Evolutionary conservation across 345 rosid species (phyloP).

Genomic region (Dimocarpus longan): DNA sequence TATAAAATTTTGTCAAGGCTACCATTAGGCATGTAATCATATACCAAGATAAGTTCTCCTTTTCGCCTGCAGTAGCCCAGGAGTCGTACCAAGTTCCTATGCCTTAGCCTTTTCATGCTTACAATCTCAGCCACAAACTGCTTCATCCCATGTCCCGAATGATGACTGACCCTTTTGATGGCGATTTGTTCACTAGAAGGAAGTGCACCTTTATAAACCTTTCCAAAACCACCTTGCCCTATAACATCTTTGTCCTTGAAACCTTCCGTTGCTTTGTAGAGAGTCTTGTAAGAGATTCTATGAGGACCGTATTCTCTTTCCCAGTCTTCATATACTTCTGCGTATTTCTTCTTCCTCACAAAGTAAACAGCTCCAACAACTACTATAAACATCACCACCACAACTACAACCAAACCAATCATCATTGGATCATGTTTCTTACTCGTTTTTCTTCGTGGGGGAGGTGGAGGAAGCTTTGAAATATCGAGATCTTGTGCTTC

Average conservation of each 20-base stretch:
- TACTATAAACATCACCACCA: conserved; percentile 20
- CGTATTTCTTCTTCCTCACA: conserved; percentile 34
- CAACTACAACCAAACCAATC: conserved; percentile 22
- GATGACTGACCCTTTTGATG: conserved; percentile 54
- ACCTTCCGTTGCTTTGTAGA: no score
- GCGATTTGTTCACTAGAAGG: conserved; percentile 47
- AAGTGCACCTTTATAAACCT: conserved; percentile 8
- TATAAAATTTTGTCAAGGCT: conserved; percentile 44
- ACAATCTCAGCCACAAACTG: conserved; percentile 48
- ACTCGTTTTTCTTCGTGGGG: conserved; percentile 12
- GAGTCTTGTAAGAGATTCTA: conserved; percentile 24
- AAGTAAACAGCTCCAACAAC: conserved; percentile 24
- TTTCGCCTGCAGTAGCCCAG: conserved; percentile 56
- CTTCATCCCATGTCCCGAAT: conserved; percentile 51
- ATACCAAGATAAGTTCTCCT: conserved; percentile 53
- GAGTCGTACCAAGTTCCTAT: conserved; percentile 53
- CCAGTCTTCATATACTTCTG: no score
- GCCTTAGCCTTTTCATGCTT: conserved; percentile 17
- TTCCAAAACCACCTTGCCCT: neutral
- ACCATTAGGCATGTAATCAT: conserved; percentile 54
- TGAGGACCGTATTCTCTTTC: conserved; percentile 51
- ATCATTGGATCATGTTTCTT: neutral
- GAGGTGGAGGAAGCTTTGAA: conserved; percentile 54
- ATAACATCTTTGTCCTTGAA: no score
- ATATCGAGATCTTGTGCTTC: conserved; percentile 40